These are phyloP conservation scores for Syzygium aqueum DNA, from an alignment of 345 rosid species.

Conservation along the genomic window DNA sequence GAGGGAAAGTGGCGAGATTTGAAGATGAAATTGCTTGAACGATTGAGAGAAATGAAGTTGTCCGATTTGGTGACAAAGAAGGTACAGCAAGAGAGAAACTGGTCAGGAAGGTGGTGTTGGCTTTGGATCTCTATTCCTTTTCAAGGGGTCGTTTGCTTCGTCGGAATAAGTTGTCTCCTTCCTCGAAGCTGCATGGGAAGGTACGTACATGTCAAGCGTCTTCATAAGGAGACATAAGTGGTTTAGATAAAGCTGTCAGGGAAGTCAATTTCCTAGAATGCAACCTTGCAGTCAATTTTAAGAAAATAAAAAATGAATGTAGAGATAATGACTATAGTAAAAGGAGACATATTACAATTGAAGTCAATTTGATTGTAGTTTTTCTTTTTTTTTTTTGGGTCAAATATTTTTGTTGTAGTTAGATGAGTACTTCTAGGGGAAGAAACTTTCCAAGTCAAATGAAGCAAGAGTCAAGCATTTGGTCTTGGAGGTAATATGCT, in stretches of 20 bases:
- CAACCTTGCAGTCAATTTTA: not conserved
- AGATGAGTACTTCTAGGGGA: not conserved
- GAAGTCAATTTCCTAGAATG: not conserved
- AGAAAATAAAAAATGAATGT: not conserved
- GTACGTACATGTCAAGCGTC: not conserved
- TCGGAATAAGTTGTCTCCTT: not conserved
- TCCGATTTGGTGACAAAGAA: not conserved
- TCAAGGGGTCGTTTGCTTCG: not conserved
- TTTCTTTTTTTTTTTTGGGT: too few species aligned
- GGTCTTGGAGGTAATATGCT: not conserved
- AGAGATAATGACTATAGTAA: not conserved
- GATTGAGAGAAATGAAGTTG: not conserved
- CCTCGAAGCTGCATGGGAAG: conserved; percentile 9
- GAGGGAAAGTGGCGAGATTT: not conserved
- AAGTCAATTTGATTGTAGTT: not conserved
- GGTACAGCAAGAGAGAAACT: not conserved
- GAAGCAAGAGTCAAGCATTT: not conserved
- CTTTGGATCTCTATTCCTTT: not conserved
- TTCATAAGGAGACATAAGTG: not conserved
- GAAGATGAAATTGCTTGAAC: not conserved
- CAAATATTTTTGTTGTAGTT: not conserved
- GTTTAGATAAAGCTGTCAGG: not conserved
- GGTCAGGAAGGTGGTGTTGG: not conserved
- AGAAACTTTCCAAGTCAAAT: not conserved
- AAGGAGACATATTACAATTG: not conserved